Base-by-base conservation (phyloP, 768 basidiomycete species). In the Suillus subalutaceus region DNA sequence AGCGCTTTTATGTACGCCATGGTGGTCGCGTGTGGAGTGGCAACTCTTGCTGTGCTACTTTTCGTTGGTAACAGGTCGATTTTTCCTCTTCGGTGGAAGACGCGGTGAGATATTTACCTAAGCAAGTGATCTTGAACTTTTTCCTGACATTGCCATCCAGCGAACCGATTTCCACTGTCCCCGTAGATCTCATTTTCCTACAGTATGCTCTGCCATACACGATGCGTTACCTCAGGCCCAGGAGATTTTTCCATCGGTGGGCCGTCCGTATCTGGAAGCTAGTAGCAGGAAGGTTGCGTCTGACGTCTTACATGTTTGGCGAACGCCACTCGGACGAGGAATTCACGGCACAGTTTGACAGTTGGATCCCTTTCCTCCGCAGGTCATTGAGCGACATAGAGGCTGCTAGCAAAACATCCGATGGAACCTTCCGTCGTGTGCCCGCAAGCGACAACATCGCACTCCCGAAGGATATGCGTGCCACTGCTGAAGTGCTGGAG, bases 261-360 rank as follows among this genome's bases (percentile, higher is more conserved):
- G 81, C 92, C 2, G 80, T 83, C 13, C 67, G 77, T 8, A 78
- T 91, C 53, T 95, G 94, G 93, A 90, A 85, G 71, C 78, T 79
- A 70, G 77, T 92, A 15, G 87, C 93, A 0, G 78, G 76, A 40
- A 79, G 82, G 48, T 81, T 96, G 46, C 89, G 94, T n/a, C 82
- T 97, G 52, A 90, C 93, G 2, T 94, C 94, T 2, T 97, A 94
- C 79, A 92, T 96, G 82, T 93, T 95, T 67, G 93, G 93, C 8
- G 87, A 84, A 0, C 86, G 90, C 35, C 75, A 84, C 65, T 77
- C 79, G 1, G 75, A 80, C 9, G 94, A 96, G 75, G 92, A 96
- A 69, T 83, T 77, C 66, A 84, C 86, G 0, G 79, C 82, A 16
- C 65, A 68, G 23, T 72, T 77, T 56, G 72, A 68, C 62, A 69